These are phyloP conservation scores for Vararia minispora DNA, from an alignment of 768 basidiomycete genomes.

Conservation along the genomic window DNA sequence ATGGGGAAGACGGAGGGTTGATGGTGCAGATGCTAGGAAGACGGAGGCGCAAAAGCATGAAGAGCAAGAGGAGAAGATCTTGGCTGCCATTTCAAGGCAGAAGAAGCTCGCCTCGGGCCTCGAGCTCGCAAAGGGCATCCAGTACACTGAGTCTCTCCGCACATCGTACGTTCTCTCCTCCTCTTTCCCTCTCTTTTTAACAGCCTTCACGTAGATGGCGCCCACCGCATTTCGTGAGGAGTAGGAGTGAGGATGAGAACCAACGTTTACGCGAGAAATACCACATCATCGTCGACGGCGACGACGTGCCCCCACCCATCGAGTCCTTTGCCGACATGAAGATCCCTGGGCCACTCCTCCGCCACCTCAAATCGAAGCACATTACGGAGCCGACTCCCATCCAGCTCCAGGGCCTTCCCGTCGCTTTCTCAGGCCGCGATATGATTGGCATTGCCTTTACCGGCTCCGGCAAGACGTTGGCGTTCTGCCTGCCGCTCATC, in stretches of 20 bases:
- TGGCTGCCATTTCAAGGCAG: conserved; percentile 85
- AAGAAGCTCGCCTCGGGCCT: conserved; percentile 87
- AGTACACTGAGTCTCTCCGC: conserved; percentile 77
- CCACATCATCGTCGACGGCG: conserved; percentile 92
- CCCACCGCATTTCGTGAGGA: conserved; percentile 74
- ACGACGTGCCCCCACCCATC: conserved; percentile 89
- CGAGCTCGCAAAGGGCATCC: conserved; percentile 88
- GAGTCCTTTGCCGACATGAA: conserved; percentile 95
- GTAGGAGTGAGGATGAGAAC: conserved; percentile 58
- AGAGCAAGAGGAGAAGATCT: conserved; percentile 83
- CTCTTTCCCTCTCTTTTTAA: not conserved
- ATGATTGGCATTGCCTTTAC: conserved; percentile 99
- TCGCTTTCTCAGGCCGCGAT: conserved; percentile 91
- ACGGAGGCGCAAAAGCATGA: conserved; percentile 75
- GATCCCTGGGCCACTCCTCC: conserved; percentile 78
- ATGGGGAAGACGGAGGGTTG: no score
- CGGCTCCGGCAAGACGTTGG: conserved; percentile 97
- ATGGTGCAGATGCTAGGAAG: conserved; percentile 86
- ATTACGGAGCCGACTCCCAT: conserved; percentile 90
- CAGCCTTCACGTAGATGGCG: conserved; percentile 56
- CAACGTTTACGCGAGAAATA: conserved; percentile 74
- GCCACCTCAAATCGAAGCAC: conserved; percentile 74
- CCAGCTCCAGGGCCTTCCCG: conserved; percentile 93
- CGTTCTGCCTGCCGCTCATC: conserved; percentile 94
- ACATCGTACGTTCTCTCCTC: conserved; percentile 49